A percentile compares a stretch with the other conserved stretches of the same genome.
Evolutionary conservation across 352 stramenopile species (phyloP).

Genomic region (Lagenidium sp.): DNA sequence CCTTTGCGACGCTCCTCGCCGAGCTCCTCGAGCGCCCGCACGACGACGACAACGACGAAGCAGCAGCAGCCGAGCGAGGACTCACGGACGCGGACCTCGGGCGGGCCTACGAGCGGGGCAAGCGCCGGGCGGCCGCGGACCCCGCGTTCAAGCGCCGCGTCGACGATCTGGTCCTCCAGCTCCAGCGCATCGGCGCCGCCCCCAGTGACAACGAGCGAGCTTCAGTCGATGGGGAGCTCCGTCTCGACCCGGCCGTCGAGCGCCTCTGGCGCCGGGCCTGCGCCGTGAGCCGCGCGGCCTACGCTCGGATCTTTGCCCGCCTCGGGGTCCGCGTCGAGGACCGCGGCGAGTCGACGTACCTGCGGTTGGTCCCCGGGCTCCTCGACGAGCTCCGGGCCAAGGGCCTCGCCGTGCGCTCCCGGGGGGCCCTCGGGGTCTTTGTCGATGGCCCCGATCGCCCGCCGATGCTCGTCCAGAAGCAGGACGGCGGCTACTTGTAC

Average conservation of each 20-base stretch:
- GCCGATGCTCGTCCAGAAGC: slow-evolving; percentile 77
- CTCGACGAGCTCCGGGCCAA: slow-evolving; percentile 31
- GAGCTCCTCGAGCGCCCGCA: slow-evolving; percentile 52
- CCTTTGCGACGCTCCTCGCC: slow-evolving; percentile 66
- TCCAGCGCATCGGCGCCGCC: slow-evolving; percentile 41
- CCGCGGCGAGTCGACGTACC: slow-evolving; percentile 73
- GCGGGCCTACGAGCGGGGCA: slow-evolving; percentile 62
- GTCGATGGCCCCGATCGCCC: slow-evolving; percentile 57
- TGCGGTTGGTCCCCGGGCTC: slow-evolving; percentile 35
- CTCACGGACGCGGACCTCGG: slow-evolving; percentile 54
- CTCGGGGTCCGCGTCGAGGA: slow-evolving; percentile 56
- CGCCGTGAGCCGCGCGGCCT: slow-evolving; percentile 60
- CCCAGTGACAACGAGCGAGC: not conserved
- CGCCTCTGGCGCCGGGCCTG: slow-evolving; percentile 54
- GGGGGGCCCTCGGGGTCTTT: slow-evolving; percentile 66
- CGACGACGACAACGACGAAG: slow-evolving; percentile 26
- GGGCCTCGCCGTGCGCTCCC: slow-evolving; percentile 42
- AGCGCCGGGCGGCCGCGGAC: slow-evolving; percentile 21
- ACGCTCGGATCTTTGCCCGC: slow-evolving; percentile 52
- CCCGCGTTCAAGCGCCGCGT: slow-evolving; percentile 48
- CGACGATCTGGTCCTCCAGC: slow-evolving; percentile 55
- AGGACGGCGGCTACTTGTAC: slow-evolving; percentile 74
- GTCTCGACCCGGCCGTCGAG: slow-evolving; percentile 34
- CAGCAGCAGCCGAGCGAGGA: too few relatives aligned
- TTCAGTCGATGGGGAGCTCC: too few relatives aligned